These are phyloP conservation scores for Pichia norvegensis DNA, from an alignment of 1,139 yeast genomes.

Conservation along the genomic window DNA sequence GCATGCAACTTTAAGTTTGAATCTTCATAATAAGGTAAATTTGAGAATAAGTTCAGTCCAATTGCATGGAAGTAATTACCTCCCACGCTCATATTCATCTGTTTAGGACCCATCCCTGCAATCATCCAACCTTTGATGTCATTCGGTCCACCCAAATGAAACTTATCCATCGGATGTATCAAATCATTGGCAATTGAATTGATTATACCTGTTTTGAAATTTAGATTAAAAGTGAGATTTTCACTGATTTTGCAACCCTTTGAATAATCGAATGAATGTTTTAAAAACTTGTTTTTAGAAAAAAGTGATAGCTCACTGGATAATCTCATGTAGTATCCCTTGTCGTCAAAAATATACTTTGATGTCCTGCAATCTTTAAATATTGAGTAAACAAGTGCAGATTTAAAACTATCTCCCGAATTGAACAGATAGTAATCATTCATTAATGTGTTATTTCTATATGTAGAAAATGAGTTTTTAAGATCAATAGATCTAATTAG, in stretches of 20 bases:
- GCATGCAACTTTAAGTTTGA: constrained; percentile 63
- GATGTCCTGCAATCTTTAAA: constrained; percentile 53
- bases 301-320: constrained; percentile 43
- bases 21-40: constrained; percentile 52
- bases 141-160: constrained; percentile 66
- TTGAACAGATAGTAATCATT: constrained; percentile 30
- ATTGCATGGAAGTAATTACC: constrained; percentile 71
- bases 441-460: constrained; percentile 24
- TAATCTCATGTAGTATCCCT: constrained; percentile 47
- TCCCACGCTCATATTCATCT: constrained; percentile 54
- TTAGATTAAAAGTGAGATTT: constrained; percentile 25
- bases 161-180: constrained; percentile 56
- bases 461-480: constrained; percentile 18
- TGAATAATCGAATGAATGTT: constrained; percentile 43
- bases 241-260: constrained; percentile 30
- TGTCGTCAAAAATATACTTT: constrained; percentile 44
- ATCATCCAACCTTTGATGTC: constrained; percentile 69
- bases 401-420: constrained; percentile 58
- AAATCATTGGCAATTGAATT: constrained; percentile 28
- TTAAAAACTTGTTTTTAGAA: constrained; percentile 32
- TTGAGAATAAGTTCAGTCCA: constrained; percentile 61
- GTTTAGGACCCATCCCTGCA: constrained; percentile 85
- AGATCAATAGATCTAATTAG: constrained; percentile 49
- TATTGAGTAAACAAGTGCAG: constrained; percentile 45
- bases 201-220: constrained; percentile 43